Conservation (phyloP, 2,329 filamentous ascomycete species). For the Xylariaceae sp. region DNA sequence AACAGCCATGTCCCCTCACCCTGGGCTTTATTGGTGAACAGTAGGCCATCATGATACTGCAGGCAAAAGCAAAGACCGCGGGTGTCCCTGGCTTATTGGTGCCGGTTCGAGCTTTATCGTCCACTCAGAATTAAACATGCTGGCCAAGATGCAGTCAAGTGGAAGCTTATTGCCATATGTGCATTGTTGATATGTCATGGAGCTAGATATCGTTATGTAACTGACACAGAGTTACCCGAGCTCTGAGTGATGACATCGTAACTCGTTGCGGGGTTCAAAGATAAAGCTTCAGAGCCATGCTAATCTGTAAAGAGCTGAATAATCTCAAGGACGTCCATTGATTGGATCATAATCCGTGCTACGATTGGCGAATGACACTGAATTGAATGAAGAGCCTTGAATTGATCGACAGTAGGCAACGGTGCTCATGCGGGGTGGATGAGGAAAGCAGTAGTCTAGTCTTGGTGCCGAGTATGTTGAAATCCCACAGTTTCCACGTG, state of each 20-base stretch:
- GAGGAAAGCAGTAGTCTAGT: background rate
- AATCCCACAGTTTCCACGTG: slow-evolving; percentile 11
- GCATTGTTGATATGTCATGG: slow-evolving; percentile 37
- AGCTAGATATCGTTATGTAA: slow-evolving; percentile 35
- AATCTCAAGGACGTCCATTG: background rate
- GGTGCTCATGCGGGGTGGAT: slow-evolving; percentile 10
- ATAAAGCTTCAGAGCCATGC: slow-evolving; percentile 32
- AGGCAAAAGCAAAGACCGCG: background rate
- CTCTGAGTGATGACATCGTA: slow-evolving; percentile 32
- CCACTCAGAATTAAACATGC: slow-evolving; percentile 33
- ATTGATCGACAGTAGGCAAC: slow-evolving; percentile 4
- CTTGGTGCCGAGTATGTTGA: slow-evolving; percentile 1
- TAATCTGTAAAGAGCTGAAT: background rate
- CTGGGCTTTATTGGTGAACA: background rate
- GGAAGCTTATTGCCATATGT: slow-evolving; percentile 31
- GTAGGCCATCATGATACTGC: slow-evolving; percentile 7
- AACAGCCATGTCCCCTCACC: slow-evolving; percentile 1
- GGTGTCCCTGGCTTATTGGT: slow-evolving; percentile 8
- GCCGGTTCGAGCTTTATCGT: slow-evolving; percentile 16
- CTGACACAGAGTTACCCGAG: slow-evolving; percentile 25
- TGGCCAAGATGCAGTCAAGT: slow-evolving; percentile 29
- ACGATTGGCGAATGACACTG: slow-evolving; percentile 18
- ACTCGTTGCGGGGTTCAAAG: slow-evolving; percentile 35
- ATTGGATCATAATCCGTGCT: slow-evolving; percentile 6
- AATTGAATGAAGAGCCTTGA: background rate